Evolutionary conservation across 2,329 filamentous ascomycete genomes (phyloP), one percentile per base, ranked within the genome.

Genomic region (Penicillium sp.): DNA sequence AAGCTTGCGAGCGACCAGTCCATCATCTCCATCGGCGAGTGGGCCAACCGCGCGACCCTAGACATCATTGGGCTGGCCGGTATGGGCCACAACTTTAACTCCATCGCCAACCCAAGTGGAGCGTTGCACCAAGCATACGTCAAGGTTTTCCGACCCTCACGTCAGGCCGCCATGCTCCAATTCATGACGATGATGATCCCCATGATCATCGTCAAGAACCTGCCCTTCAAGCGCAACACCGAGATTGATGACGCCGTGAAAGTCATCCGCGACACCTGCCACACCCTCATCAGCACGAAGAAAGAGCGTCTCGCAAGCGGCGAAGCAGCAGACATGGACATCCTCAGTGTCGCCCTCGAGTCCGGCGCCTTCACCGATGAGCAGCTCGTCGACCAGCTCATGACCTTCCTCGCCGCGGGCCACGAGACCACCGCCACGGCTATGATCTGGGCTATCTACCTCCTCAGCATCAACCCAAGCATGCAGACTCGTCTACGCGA

Each of bases 391-490:
- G 87, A 94, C 69, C 90, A 95, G 71, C 82, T 93, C 68, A 93
- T 94, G 89, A 94, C 89, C 0, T 93, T 94, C 75, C 81, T 94
- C 7, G 87, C 87, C 0, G 90, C 90, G 0, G 86, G 86, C 17
- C 89, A 92, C 68, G 88, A 92, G 71, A 92, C 89, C 0, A 92
- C 89, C 0, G 84, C 89, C 1, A 82, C 85, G 1, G 80, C 88
- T n/a, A 78, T 93, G 68, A 87, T 84, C 8, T 93, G 88, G 87
- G 82, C 86, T 4, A 71, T 85, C 7, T 89, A 90, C 65, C 74
- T 86, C 41, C 80, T 94, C 17, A 83, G 83, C 57, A 77, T 78
- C n/a, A 70, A 90, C 62, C 85, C 83, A 0, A 78, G 84, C 1
- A 75, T 88, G 2, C 88, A 93, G 72, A 70, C 71, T 24, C 79